Base-by-base conservation (phyloP, 2,329 filamentous ascomycete genomes). In the Curvularia sp. region DNA sequence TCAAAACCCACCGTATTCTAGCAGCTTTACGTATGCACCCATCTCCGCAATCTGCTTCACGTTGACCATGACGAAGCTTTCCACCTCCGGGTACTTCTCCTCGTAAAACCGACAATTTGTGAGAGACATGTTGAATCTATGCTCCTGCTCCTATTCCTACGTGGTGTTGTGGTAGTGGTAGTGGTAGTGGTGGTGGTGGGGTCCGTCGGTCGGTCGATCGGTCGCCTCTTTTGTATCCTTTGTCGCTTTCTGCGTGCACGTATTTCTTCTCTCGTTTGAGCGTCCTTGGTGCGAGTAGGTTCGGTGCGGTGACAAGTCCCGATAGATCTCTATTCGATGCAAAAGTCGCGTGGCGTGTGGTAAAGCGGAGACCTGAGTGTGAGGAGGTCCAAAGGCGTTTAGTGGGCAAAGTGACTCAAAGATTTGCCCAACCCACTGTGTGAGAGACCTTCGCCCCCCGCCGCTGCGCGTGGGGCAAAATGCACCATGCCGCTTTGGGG, bases 1-100 rank as follows among this genome's bases (percentile, higher is more conserved):
- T n/a, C 3, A 10, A 21, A 23, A 55, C 69, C 46, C 55, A 75
- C 73, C 74, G 82, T 99, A 99, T 83, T 99, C 95, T 72, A 99
- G 89, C 55, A 99, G 89, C 83, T 99, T 99, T 76, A 99, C 96
- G 80, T 99, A 99, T 73, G 96, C 95, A 80, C 95, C 95, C 96
- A 99, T 99, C 82, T 99, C 96, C 79, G 95, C 95, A 78, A 99
- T 99, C 89, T 97, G 93, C 87, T 97, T 96, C 74, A 98, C 95
- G 81, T 98, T 99, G 79, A 99, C 95, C 95, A 99, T 99, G 78
- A 99, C 96, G 82, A 97, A 98, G 85, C 92, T 96, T 82, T 99
- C 95, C 78, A 99, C 94, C 86, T 98, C 95, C 59, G 93, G 93
- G 76, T 90, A 97, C 82, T 96, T 96, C 83, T 97, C 92, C 86